Evolutionary conservation across 805 yeast genomes (phyloP), one percentile per base, ranked within the genome.

Genomic region (Yamadazyma paraphyllophila): DNA sequence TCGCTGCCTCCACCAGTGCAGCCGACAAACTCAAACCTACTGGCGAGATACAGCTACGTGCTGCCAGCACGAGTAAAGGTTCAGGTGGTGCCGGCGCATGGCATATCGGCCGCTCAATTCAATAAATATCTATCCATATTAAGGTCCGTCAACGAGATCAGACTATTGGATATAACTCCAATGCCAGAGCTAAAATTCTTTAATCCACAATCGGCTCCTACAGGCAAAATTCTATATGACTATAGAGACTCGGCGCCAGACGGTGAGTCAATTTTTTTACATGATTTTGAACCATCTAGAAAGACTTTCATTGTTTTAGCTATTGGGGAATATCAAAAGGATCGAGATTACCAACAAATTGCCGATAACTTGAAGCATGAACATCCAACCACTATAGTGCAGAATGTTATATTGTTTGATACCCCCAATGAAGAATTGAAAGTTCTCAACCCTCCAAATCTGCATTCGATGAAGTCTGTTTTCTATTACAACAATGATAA

Each of bases 221-320:
- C 76, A 41, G 98, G 98, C 0, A 67, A 84, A 41, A 63, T 92
- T 1, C 61, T 82, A 11, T 87, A 77, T 57, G 82, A 82, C 45
- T 80, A 81, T 51, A 62, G 65, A 10, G 63, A 76, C 1, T 55
- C 76, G 0, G 57, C 66, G 6, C 68, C 76, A 1, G 83, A 80
- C 45, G 73, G 72, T n/a, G 82, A 80, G 34, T 74, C 85, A 24
- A 64, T 82, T 6, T 83, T 85, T 43, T 68, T 92, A 35, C 88
- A 85, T 54, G 98, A 92, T 62, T 81, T 92, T 51, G 97, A 94
- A 65, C 96, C 97, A 1, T 89, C 78, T 63, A 67, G 97, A 42
- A 88, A 89, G 58, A 80, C 86, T 0, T 79, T 88, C 54, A 73
- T 84, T 7, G 81, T 83, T 4, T 39, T 78, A 7, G 82, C 81